Conservation (phyloP, 352 stramenopile species). For the Thalassiosira oceanica region DNA sequence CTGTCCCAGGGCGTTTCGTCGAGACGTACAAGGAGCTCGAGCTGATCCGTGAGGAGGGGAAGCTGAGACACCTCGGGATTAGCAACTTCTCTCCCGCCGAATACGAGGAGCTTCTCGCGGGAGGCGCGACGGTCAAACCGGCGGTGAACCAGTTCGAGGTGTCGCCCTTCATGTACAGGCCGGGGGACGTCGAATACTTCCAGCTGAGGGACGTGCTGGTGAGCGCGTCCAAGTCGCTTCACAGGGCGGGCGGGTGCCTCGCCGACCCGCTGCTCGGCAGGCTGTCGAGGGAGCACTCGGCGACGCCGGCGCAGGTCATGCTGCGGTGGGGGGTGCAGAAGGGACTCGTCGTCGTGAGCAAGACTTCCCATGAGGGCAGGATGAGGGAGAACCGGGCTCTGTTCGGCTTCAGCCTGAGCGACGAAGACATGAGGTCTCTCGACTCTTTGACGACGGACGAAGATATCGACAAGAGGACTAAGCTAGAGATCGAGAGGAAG, state of each 20-base stretch:
- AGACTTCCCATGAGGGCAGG: conserved; percentile 71
- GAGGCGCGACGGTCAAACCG: conserved; percentile 47
- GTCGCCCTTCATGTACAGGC: conserved; percentile 81
- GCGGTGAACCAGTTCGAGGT: conserved; percentile 85
- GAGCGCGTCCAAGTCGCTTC: conserved; percentile 79
- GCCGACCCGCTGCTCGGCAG: conserved; percentile 62
- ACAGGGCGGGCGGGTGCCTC: conserved; percentile 80
- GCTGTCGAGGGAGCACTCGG: conserved; percentile 53
- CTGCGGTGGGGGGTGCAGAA: conserved; percentile 80
- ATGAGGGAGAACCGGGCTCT: conserved; percentile 82
- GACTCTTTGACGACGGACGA: conserved; percentile 79
- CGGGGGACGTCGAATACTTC: conserved; percentile 78
- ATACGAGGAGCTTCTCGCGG: conserved; percentile 79
- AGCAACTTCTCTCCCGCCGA: conserved; percentile 83
- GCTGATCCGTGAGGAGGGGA: conserved; percentile 59
- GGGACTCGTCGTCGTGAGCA: conserved; percentile 79
- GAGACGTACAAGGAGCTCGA: conserved; percentile 78
- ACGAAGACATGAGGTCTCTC: conserved; percentile 69
- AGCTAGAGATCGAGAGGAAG: too few species aligned
- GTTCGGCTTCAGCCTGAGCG: conserved; percentile 76
- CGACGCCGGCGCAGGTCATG: conserved; percentile 73
- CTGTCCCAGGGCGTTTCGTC: conserved; percentile 79
- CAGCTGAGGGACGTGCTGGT: conserved; percentile 75
- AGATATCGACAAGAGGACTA: too few species aligned
- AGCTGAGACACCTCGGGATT: conserved; percentile 78